A percentile compares a stretch with the other conserved stretches of the same genome.
Evolutionary conservation across 75 land plant species (phyloP).

Genomic region (Selaginella tamariscina): DNA sequence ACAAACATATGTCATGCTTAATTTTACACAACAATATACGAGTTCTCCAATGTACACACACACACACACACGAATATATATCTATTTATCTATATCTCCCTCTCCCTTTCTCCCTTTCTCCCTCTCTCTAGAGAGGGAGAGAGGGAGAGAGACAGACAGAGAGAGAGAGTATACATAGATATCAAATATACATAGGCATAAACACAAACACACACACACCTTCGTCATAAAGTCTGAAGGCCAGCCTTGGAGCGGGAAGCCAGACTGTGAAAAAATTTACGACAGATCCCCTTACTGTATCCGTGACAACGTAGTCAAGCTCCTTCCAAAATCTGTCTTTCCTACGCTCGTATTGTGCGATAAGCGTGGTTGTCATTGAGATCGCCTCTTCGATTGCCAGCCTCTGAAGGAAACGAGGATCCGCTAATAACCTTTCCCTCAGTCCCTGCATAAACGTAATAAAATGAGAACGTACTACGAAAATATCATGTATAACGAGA

Average conservation of each 20-base stretch:
- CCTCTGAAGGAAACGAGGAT: slow-evolving; percentile 79
- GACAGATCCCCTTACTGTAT: slow-evolving; percentile 59
- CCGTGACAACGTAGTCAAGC: slow-evolving; percentile 81
- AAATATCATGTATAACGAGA: slow-evolving; percentile 11
- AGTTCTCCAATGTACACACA: no score
- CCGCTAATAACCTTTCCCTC: slow-evolving; percentile 85
- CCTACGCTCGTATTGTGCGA: slow-evolving; percentile 81
- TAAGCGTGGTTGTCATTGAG: slow-evolving; percentile 68
- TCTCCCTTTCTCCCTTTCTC: no score
- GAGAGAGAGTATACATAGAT: no score
- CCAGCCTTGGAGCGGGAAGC: slow-evolving; percentile 92
- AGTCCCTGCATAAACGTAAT: slow-evolving; percentile 45
- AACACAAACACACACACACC: no score
- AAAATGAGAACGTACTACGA: not conserved
- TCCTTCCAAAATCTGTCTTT: slow-evolving; percentile 74
- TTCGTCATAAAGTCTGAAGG: slow-evolving; percentile 44
- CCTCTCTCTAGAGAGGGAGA: no score
- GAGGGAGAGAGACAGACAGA: no score
- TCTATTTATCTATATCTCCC: no score
- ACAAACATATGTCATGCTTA: no score
- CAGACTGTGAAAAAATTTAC: slow-evolving; percentile 94
- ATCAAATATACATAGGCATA: no score
- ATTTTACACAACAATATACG: no score
- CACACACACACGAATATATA: no score
- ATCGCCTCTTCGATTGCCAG: slow-evolving; percentile 84